Percentiles rank a stretch among this genome's conserved stretches.
phyloP scores from a whole-genome alignment of 2,329 filamentous ascomycete species.

The Colletotrichum liaoningense region DNA sequence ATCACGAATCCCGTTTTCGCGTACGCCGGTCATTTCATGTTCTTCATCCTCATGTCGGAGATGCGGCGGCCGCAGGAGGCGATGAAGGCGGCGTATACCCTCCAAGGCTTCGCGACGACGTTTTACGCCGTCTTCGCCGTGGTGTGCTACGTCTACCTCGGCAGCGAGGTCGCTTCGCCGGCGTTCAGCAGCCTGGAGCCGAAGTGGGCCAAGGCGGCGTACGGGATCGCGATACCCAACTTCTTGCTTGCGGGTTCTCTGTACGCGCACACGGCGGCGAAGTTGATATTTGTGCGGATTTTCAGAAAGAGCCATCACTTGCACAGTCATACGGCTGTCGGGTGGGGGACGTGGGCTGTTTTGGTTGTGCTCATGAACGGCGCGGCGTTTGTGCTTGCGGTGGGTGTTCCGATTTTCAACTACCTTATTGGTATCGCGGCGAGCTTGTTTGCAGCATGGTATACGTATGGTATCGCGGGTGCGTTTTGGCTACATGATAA shows the following conservation, averaged over 20 bases:
- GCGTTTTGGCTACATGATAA: conserved; percentile 64
- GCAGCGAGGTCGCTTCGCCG: conserved; percentile 56
- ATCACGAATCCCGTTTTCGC: conserved; percentile 61
- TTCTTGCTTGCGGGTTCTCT: conserved; percentile 61
- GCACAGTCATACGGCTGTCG: conserved; percentile 57
- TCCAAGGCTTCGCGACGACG: conserved; percentile 61
- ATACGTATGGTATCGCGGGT: conserved; percentile 63
- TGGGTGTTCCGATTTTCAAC: conserved; percentile 65
- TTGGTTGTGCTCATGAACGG: conserved; percentile 59
- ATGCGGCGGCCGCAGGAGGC: conserved; percentile 62
- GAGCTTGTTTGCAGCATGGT: conserved; percentile 64
- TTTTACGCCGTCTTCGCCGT: conserved; percentile 63
- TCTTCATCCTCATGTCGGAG: conserved; percentile 65
- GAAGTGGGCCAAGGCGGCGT: conserved; percentile 61
- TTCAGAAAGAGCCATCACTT: conserved; percentile 59
- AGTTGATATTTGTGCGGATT: conserved; percentile 61
- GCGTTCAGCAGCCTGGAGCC: conserved; percentile 58
- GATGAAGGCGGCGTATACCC: conserved; percentile 61
- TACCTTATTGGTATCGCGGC: conserved; percentile 64
- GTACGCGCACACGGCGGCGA: conserved; percentile 63
- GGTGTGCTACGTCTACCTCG: conserved; percentile 63
- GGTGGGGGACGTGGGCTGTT: conserved; percentile 59
- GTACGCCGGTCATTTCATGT: conserved; percentile 65
- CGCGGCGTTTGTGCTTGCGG: conserved; percentile 54
- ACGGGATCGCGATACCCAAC: conserved; percentile 62